Evolutionary conservation across 2,329 filamentous ascomycete genomes (phyloP).

Genomic region (Colletotrichum lupini): DNA sequence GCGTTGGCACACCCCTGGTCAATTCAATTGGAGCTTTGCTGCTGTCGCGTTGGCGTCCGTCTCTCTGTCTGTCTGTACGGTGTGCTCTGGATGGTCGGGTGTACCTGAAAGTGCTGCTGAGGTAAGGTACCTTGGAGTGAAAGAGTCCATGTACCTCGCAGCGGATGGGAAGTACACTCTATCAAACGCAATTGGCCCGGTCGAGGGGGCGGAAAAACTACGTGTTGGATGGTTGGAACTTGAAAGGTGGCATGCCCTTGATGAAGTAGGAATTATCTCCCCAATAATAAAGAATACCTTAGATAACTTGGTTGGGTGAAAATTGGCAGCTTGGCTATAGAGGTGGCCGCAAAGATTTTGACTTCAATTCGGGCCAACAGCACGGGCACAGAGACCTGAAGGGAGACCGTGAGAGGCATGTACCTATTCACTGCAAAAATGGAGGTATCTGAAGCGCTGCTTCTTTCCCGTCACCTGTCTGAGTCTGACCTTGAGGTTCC

Average conservation of each 20-base stretch:
- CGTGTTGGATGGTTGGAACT: not conserved
- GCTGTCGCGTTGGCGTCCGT: constrained; percentile 13
- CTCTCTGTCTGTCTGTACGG: not conserved
- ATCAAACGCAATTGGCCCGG: not conserved
- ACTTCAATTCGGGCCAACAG: not conserved
- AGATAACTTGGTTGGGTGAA: not conserved
- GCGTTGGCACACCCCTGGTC: constrained; percentile 1
- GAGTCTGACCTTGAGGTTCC: not conserved
- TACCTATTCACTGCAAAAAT: no score
- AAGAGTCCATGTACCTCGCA: not conserved
- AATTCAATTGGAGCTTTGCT: constrained; percentile 15
- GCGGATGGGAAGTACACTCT: not conserved
- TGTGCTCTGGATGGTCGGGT: not conserved
- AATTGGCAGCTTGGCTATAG: not conserved
- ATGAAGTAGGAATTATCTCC: not conserved
- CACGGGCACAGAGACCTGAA: no score
- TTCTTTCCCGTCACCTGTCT: not conserved
- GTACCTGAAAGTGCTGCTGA: no score
- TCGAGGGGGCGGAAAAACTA: not conserved
- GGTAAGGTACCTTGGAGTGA: not conserved
- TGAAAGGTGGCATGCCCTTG: not conserved
- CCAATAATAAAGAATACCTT: not conserved
- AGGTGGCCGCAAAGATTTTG: constrained; percentile 18
- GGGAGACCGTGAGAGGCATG: not conserved
- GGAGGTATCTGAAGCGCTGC: not conserved